Evolutionary conservation across 768 basidiomycete species (phyloP).

Genomic region (Leucosporidium yakuticum): DNA sequence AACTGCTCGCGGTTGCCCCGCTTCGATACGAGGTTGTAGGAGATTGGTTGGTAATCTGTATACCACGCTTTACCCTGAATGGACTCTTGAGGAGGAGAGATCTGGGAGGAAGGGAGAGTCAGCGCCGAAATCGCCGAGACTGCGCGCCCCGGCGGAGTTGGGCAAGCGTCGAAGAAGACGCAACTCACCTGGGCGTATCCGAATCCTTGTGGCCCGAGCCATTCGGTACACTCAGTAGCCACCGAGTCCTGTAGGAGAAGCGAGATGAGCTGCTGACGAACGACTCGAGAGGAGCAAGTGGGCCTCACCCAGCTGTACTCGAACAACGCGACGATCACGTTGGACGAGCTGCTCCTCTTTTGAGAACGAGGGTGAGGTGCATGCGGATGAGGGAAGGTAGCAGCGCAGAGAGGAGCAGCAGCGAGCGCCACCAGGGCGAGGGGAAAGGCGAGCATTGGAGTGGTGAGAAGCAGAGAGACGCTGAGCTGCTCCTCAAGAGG

Average conservation of each 20-base stretch:
- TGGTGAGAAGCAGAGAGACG: no score
- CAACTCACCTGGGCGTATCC: not conserved
- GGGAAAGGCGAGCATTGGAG: no score
- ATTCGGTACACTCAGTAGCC: not conserved
- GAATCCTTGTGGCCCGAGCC: not conserved
- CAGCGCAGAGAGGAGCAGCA: no score
- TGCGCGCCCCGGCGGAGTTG: not conserved
- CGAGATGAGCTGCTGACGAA: no score
- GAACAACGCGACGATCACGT: not conserved
- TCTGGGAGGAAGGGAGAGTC: not conserved
- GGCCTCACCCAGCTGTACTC: not conserved
- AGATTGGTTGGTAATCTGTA: slow-evolving; percentile 2
- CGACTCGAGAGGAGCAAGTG: not conserved
- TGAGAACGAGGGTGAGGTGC: no score
- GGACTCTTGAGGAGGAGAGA: not conserved
- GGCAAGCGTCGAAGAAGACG: no score
- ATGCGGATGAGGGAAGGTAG: no score
- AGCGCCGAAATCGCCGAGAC: not conserved
- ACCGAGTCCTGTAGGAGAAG: not conserved
- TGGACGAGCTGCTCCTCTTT: no score
- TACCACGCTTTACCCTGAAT: not conserved
- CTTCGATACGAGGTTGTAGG: slow-evolving; percentile 7
- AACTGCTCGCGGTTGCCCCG: slow-evolving; percentile 7
- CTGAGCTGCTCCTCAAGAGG: no score
- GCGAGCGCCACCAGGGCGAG: no score